phyloP scores from a whole-genome alignment of 805 yeast genomes.

The Millerozyma miso region DNA sequence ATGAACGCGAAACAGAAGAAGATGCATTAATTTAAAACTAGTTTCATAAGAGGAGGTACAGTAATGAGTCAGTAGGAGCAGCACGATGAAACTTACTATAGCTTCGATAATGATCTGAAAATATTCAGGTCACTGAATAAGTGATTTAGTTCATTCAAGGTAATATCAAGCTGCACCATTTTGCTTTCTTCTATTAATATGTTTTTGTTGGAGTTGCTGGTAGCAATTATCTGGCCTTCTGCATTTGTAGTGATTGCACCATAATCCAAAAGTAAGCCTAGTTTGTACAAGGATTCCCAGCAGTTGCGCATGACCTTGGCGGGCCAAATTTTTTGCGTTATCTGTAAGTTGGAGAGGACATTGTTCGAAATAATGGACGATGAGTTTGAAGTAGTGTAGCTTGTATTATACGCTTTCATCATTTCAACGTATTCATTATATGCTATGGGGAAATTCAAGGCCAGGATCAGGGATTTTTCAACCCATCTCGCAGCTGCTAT shows the following conservation, averaged over 20 bases:
- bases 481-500: slow-evolving; percentile 74
- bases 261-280: slow-evolving; percentile 50
- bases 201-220: slow-evolving; percentile 24
- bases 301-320: slow-evolving; percentile 56
- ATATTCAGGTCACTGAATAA: slow-evolving; percentile 19
- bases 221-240: slow-evolving; percentile 31
- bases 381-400: slow-evolving; percentile 20
- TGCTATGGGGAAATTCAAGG: slow-evolving; percentile 72
- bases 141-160: slow-evolving; percentile 47
- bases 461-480: slow-evolving; percentile 50
- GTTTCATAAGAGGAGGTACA: neutral
- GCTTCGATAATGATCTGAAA: slow-evolving; percentile 19
- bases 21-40: neutral
- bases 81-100: slow-evolving; percentile 8
- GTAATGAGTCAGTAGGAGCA: neutral
- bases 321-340: slow-evolving; percentile 53
- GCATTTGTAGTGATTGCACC: slow-evolving; percentile 39
- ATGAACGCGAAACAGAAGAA: neutral
- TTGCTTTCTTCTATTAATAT: slow-evolving; percentile 40
- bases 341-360: slow-evolving; percentile 27
- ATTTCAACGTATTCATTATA: slow-evolving; percentile 69
- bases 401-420: slow-evolving; percentile 42
- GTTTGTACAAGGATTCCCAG: slow-evolving; percentile 68
- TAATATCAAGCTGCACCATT: slow-evolving; percentile 48
- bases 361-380: slow-evolving; percentile 35